Evolutionary conservation across 2,329 filamentous ascomycete species (phyloP), one percentile per base, ranked within the genome.

Genomic region (Juglanconis sp.): DNA sequence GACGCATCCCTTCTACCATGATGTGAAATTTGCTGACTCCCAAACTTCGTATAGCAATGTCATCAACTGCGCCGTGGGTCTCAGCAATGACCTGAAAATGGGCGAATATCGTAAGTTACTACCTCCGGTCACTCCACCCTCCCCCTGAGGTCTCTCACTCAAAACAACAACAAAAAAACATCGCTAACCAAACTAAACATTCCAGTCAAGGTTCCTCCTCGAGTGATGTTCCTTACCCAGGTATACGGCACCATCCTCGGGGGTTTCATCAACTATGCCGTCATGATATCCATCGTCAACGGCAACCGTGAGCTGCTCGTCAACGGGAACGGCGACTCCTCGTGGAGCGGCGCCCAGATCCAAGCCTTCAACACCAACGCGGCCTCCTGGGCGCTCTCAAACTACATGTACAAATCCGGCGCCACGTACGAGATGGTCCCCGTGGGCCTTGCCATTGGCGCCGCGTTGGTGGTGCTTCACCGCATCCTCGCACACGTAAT

Each of bases 181-280:
- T 24, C 17, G 17, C 17, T 24, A 24, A 24, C 17, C 17, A 24
- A 24, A 24, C 24, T 24, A 24, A 24, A 24, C 24, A 24, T 24
- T 24, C 24, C 32, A 79, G 76, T 81, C 65, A 86, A 86, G 64
- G 80, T 85, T 5, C 80, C 81, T 1, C 81, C 80, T 2, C 77
- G 80, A 0, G 68, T 77, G 53, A 84, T 84, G 81, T 84, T 85
- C 64, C 65, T 77, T 5, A 84, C 81, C 0, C 82, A 85, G 38
- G 73, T 84, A 4, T 84, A 81, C 63, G 82, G 81, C 15, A 84
- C 81, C 0, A 65, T 85, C 1, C 71, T 85, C 0, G 82, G 82
- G 7, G 81, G 76, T 0, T 79, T 79, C 54, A 67, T 84, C 66
- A 83, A 82, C 71, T 85, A 84, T 59, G 79, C 75, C 10, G 75